Base-by-base conservation (phyloP, 768 basidiomycete species). In the Agaricus subrufescens region DNA sequence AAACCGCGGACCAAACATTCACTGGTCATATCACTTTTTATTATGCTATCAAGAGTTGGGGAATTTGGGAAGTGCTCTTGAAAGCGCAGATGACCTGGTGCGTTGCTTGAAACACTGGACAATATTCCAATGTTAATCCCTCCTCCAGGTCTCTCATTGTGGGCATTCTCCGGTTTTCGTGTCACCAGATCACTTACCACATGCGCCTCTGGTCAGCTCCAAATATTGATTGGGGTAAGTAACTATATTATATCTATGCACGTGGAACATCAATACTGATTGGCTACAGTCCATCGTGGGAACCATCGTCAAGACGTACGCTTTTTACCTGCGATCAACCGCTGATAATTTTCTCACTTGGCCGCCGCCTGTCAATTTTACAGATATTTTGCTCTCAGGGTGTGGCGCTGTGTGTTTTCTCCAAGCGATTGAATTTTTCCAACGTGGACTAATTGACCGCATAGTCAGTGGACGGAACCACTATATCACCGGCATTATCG, bases 391-490 rank as follows among this genome's bases (percentile, higher is more conserved):
- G 78, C 75, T 0, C 64, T 84, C 50, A 77, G 84, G 27, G 85
- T 87, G 23, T 87, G 83, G 80, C 67, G 85, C 68, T 87, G 85
- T 86, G 63, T 61, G 75, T 64, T 7, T 46, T 57, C n/a, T 34
- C 27, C 61, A 12, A 25, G 14, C 23, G 14, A 27, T 43, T 12
- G 23, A 26, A 11, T 11, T n/a, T 23, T 40, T 10, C 34, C 23
- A 23, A 14, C 27, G 37, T 38, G 44, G 23, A 50, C 23, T 57
- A 34, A 60, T 54, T 27, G 1, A n/a, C 19, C 26, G 44, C 48
- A 50, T 49, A 87, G 85, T 87, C 60, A 86, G 85, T 69, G 71
- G 76, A 37, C 70, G 73, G 34, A 87, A 86, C 59, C 63, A 76
- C 19, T 78, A 63, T 59, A 71, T 85, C 23, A 82, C 83, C 1